Base-by-base conservation (phyloP, 1,284 basidiomycete species). In the Meripilus lineatus region DNA sequence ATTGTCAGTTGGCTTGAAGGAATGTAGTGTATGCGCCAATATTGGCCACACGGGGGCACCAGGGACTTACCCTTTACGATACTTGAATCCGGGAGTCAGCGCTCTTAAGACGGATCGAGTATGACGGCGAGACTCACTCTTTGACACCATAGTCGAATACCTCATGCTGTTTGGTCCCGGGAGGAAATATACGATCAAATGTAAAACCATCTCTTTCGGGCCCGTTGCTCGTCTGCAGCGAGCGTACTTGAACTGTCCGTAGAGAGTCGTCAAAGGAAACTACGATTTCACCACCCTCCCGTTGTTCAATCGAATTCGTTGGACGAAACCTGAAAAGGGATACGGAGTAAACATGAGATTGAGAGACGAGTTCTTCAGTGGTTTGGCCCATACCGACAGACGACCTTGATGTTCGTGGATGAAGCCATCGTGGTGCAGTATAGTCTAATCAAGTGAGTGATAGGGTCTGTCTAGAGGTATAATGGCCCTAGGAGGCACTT, bases 101-200 rank as follows among this genome's bases (percentile, higher is more conserved):
- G 51, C 42, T 38, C 46, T 37, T 48, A 26, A 21, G 32, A 28
- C 10, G 38, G 11, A 33, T 13, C 7, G 23, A 11, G 18, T 44
- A 41, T 34, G 21, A 46, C 22, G 20, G 33, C 18, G 24, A 33
- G 53, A 81, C 79, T 71, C 60, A 90, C 88, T 93, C 93, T 68
- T 94, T 97, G 48, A 99, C 91, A 50, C 96, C 95, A 67, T 95
- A 99, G 65, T 99, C 93, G 62, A 99, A 99, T 40, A 99, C 93
- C 62, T 99, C 93, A 42, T 84, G 74, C 66, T 99, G 96, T 66
- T 81, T 77, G 22, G 94, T 93, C 37, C 77, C 80, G 77, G 96
- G 94, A 48, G 92, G 87, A 62, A 99, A 99, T 25, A 97, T 93
- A 49, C 93, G 79, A 67, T 99, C 96, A 59, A 98, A 98, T 23